Conservation (phyloP, 768 basidiomycete genomes). For the Exidia glandulosa region DNA sequence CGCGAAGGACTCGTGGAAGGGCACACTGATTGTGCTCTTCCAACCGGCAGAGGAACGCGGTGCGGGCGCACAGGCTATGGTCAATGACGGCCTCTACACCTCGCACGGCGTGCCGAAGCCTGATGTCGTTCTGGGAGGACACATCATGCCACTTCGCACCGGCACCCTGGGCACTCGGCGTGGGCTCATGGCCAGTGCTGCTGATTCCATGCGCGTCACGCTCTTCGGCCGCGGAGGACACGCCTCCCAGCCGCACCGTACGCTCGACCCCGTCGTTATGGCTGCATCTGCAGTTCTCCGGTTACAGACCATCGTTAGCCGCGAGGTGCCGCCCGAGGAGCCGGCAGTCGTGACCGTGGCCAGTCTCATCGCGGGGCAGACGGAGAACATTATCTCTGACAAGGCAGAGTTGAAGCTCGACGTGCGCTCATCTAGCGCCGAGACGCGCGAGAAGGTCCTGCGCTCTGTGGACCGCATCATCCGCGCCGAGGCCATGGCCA, state of each 20-base stretch:
- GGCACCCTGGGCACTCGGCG: background rate
- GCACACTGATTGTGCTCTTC: background rate
- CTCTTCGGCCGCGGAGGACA: background rate
- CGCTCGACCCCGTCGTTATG: background rate
- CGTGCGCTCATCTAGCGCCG: background rate
- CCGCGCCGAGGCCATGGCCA: background rate
- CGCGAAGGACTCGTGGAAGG: background rate
- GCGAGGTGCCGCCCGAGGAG: background rate
- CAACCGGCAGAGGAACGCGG: background rate
- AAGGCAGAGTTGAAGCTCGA: background rate
- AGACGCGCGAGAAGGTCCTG: background rate
- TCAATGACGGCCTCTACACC: background rate
- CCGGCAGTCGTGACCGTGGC: background rate
- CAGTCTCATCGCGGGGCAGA: background rate
- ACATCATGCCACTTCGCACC: background rate
- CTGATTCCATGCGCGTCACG: background rate
- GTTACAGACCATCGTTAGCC: background rate
- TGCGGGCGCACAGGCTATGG: background rate
- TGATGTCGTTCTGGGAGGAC: background rate
- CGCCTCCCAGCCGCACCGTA: background rate
- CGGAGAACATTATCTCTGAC: background rate
- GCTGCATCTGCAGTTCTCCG: background rate
- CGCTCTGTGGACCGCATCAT: background rate
- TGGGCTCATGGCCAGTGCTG: background rate
- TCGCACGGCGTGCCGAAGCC: background rate